Conservation (phyloP, 441 rosid species). For the Omphalea diandra region DNA sequence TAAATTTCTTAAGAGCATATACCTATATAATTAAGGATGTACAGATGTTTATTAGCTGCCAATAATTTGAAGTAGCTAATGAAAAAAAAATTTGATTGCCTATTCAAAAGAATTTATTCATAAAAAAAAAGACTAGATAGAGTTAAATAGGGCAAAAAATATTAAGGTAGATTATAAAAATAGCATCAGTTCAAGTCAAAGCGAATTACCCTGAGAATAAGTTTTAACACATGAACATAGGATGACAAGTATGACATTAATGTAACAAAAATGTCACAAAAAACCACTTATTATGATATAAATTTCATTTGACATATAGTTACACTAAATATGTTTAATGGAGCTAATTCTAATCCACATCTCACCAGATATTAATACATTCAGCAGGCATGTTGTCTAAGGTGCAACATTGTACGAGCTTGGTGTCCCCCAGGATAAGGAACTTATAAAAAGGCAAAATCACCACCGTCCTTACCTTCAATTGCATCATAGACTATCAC, state of each 20-base stretch:
- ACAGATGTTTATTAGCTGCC: background rate
- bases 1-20: background rate
- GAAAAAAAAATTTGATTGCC: background rate
- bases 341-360: background rate
- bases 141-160: background rate
- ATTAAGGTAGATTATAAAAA: background rate
- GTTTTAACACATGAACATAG: background rate
- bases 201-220: background rate
- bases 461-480: background rate
- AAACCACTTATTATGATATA: background rate
- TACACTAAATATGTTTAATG: background rate
- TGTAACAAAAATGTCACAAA: background rate
- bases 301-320: background rate
- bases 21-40: background rate
- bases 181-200: background rate
- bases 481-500: background rate
- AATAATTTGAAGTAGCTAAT: background rate
- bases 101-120: no score
- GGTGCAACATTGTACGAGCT: background rate
- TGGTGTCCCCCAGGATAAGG: no score
- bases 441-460: background rate
- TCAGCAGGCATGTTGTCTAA: background rate
- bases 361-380: background rate
- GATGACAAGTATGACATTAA: background rate
- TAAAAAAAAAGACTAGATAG: background rate